Evolutionary conservation across 371 early-diverging fungal genomes (phyloP), one percentile per base, ranked within the genome.

Genomic region (Circinella minor): DNA sequence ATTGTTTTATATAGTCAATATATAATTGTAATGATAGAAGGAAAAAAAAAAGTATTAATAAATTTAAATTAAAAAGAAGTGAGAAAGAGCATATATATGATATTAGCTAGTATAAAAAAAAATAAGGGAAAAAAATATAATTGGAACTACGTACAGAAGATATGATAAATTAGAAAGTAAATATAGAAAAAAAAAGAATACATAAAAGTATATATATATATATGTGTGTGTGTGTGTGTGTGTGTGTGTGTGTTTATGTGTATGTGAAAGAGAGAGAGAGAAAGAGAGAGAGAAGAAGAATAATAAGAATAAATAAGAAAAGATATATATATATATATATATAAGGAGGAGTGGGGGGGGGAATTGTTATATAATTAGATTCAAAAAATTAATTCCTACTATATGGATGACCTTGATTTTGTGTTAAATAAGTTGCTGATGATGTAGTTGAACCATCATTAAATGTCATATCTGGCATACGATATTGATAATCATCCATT

Each of bases 351-450:
- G 48, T 14, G 27, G 54, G 36, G 65, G 34, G 36, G 54, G 43
- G 38, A 63, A 48, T 27, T 43, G 47, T 20, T 20, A 48, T 47
- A 39, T 43, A 47, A 17, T 27, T 47, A 20, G 10, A 18, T 20
- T n/a, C 4, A 36, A n/a, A 43, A 11, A n/a, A 14, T 63, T 47
- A 27, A 63, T 46, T 48, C 27, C 27, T 48, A 34, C 8, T 43
- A 47, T 63, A 63, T 9, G 36, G 17, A 48, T 20, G 18, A n/a
- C 57, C 57, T 18, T 10, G 63, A 15, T 27, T 46, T 34, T 48
- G 63, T 34, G 55, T 55, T 15, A 68, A 55, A 37, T 68, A 55
- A n/a, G 68, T 51, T 1, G 68, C 68, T 20, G 68, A 68, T 4
- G 68, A 68, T 11, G 68, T 62, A 3, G 68, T 68, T 18, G 54